Evolutionary conservation across 176 grass and related monocot species (phyloP).

Genomic region (Ananas comosus): DNA sequence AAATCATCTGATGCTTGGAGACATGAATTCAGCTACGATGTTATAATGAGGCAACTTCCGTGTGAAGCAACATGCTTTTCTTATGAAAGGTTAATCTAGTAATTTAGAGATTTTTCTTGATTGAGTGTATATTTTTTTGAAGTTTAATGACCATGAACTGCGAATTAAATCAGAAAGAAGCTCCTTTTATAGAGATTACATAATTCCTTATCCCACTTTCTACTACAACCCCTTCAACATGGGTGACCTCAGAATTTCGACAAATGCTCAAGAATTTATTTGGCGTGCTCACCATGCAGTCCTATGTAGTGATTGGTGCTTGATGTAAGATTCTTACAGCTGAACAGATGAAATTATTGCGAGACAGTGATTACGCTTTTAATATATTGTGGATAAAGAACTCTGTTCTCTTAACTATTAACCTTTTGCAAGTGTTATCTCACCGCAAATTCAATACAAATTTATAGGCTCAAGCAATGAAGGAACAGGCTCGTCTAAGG

Average conservation of each 20-base stretch:
- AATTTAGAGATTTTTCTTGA: too few relatives aligned
- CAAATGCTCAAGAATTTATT: neutral
- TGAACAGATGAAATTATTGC: neutral
- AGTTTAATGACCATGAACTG: too few relatives aligned
- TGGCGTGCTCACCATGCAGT: neutral
- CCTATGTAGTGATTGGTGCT: neutral
- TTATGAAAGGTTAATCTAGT: too few relatives aligned
- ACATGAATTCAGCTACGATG: too few relatives aligned
- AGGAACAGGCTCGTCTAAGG: slow-evolving; percentile 76
- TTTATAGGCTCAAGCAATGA: slow-evolving; percentile 97
- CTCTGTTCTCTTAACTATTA: neutral
- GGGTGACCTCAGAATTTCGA: neutral
- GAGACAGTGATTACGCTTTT: neutral
- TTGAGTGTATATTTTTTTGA: too few relatives aligned
- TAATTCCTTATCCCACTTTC: neutral
- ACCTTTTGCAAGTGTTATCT: neutral
- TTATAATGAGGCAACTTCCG: too few relatives aligned
- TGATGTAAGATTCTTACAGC: neutral
- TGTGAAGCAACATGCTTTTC: too few relatives aligned
- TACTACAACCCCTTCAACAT: neutral
- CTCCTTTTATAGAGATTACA: too few relatives aligned
- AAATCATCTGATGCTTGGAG: too few relatives aligned
- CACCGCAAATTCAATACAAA: slow-evolving; percentile 4
- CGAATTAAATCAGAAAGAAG: too few relatives aligned
- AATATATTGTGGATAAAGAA: neutral